Evolutionary conservation across 176 grass and related monocot genomes (phyloP).

Genomic region (Guadua angustifolia): DNA sequence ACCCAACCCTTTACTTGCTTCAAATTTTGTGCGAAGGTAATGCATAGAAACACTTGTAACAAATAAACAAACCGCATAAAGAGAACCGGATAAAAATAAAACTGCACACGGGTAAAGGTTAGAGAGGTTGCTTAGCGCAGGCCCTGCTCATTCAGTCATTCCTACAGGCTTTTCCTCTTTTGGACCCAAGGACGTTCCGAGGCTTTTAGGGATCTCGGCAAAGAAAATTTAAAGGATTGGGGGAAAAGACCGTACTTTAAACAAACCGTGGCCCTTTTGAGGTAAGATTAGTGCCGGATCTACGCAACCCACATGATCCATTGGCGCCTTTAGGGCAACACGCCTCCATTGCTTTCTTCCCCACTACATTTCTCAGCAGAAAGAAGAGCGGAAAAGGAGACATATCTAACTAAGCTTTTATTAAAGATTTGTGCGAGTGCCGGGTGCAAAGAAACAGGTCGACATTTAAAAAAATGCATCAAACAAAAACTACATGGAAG

Average conservation of each 20-base stretch:
- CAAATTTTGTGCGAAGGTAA: too few species aligned
- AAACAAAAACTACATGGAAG: slow-evolving; percentile 29
- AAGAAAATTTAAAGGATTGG: slow-evolving; percentile 19
- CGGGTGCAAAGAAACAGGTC: slow-evolving; percentile 41
- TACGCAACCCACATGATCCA: slow-evolving; percentile 79
- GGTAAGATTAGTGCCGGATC: slow-evolving; percentile 82
- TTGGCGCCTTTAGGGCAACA: slow-evolving; percentile 49
- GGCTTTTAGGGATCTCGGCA: slow-evolving; percentile 40
- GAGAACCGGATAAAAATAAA: neutral
- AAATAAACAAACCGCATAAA: neutral
- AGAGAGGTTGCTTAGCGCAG: slow-evolving; percentile 50
- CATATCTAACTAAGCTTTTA: slow-evolving; percentile 47
- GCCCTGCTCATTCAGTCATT: slow-evolving; percentile 25
- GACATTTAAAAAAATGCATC: slow-evolving; percentile 38
- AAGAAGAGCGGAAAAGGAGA: slow-evolving; percentile 45
- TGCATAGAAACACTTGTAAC: too few species aligned
- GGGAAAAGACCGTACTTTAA: slow-evolving; percentile 50
- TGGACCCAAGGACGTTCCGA: slow-evolving; percentile 22
- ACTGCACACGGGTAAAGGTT: slow-evolving; percentile 27
- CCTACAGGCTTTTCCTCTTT: slow-evolving; percentile 32
- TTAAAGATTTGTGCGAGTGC: slow-evolving; percentile 50
- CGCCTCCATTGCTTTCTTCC: slow-evolving; percentile 48
- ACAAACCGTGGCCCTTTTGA: slow-evolving; percentile 52
- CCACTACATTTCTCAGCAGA: slow-evolving; percentile 49
- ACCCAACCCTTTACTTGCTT: too few species aligned